These are phyloP conservation scores for Russula griseocarnosa DNA, from an alignment of 768 basidiomycete genomes.

Conservation along the genomic window DNA sequence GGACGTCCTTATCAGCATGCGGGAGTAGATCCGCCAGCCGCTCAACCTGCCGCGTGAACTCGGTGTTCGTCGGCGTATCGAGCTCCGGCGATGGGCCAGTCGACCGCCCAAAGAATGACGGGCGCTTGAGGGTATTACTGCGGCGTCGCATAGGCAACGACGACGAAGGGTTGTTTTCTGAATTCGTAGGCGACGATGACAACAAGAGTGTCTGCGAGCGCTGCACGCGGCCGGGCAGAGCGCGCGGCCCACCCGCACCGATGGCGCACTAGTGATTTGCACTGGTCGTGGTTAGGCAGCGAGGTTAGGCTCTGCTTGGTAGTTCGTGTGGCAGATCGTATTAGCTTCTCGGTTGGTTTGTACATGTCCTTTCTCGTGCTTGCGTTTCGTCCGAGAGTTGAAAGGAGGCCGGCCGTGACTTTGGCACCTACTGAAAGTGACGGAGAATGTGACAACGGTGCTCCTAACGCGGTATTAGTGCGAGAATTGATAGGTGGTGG, in stretches of 20 bases:
- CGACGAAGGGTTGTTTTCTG: constrained; percentile 42
- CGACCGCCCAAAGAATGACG: constrained; percentile 35
- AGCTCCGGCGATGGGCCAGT: constrained; percentile 9
- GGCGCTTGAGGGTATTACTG: constrained; percentile 30
- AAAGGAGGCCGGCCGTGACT: constrained; percentile 16
- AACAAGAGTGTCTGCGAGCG: constrained; percentile 66
- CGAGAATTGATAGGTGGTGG: background rate
- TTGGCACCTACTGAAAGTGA: constrained; percentile 7
- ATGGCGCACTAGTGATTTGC: constrained; percentile 41
- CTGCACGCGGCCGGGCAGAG: constrained; percentile 53
- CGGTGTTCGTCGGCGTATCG: constrained; percentile 33
- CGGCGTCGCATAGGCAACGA: constrained; percentile 29
- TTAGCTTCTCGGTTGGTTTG: background rate
- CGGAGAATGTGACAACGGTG: background rate
- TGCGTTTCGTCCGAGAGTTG: constrained; percentile 28
- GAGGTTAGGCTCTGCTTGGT: constrained; percentile 35
- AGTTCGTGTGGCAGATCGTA: constrained; percentile 34
- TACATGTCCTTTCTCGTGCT: constrained; percentile 26
- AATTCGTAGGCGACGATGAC: constrained; percentile 33
- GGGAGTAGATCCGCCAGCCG: constrained; percentile 68
- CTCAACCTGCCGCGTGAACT: constrained; percentile 65
- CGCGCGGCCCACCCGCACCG: constrained; percentile 71
- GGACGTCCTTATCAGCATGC: constrained; percentile 60
- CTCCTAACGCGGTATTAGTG: constrained; percentile 5
- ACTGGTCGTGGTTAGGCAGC: constrained; percentile 33